Conservation (phyloP, 2,329 filamentous ascomycete species). For the Claviceps spartinae region DNA sequence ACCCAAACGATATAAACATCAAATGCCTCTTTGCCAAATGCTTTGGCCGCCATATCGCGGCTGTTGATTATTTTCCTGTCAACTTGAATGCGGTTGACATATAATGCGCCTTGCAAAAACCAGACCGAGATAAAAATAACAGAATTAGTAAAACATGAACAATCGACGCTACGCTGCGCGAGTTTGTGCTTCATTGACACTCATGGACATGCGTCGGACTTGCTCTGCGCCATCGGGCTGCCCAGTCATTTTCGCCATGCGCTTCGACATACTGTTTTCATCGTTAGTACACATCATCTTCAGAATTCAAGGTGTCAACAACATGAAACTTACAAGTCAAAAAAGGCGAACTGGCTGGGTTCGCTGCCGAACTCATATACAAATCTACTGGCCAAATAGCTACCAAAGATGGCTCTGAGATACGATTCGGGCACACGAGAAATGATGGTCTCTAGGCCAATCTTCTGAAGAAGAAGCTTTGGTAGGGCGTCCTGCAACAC, state of each 20-base stretch:
- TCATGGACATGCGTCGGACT: slow-evolving; percentile 15
- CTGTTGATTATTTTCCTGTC: background rate
- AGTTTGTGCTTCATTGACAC: slow-evolving; percentile 1
- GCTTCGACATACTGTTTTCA: slow-evolving; percentile 47
- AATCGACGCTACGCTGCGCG: background rate
- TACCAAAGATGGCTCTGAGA: slow-evolving; percentile 88
- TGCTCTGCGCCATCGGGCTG: slow-evolving; percentile 13
- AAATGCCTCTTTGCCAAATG: background rate
- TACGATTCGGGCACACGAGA: slow-evolving; percentile 82
- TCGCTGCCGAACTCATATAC: slow-evolving; percentile 90
- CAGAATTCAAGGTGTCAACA: background rate
- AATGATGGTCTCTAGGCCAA: slow-evolving; percentile 81
- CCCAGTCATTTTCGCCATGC: slow-evolving; percentile 35
- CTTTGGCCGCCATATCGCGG: background rate
- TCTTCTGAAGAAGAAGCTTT: slow-evolving; percentile 69
- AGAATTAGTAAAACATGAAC: background rate
- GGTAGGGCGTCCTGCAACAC: slow-evolving; percentile 81
- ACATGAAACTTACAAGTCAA: slow-evolving; percentile 69
- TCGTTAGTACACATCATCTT: background rate
- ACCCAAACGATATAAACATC: background rate
- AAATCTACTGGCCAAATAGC: slow-evolving; percentile 86
- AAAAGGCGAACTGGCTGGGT: slow-evolving; percentile 95
- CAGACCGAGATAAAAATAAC: background rate
- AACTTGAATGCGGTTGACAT: background rate
- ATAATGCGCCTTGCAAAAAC: background rate